Conservation (phyloP, 192 early-diverging fungal species). For the Coemansia furcata region DNA sequence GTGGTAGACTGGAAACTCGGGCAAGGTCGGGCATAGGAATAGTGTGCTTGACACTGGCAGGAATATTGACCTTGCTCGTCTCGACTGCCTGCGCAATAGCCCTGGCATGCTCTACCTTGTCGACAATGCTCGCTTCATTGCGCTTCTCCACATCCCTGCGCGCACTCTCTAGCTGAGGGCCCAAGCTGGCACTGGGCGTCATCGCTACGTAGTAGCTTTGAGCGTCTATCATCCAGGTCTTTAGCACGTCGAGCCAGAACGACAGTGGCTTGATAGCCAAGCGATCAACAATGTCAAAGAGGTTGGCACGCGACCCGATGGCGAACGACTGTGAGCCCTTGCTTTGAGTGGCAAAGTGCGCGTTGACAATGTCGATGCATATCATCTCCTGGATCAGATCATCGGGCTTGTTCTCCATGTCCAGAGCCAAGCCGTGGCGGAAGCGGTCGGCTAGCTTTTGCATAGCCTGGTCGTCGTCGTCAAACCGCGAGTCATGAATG, state of each 20-base stretch:
- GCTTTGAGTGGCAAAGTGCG: constrained; percentile 29
- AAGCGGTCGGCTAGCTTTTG: constrained; percentile 20
- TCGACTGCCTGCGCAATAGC: constrained; percentile 51
- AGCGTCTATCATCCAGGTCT: constrained; percentile 39
- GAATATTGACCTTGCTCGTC: constrained; percentile 39
- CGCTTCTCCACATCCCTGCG: constrained; percentile 23
- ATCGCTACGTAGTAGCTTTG: constrained; percentile 24
- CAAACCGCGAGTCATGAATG: constrained; percentile 37
- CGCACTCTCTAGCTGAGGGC: constrained; percentile 21
- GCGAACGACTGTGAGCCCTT: not conserved
- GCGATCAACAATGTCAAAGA: constrained; percentile 33
- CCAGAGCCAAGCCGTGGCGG: constrained; percentile 19
- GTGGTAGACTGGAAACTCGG: constrained; percentile 12
- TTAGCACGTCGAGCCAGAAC: constrained; percentile 43
- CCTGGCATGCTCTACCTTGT: constrained; percentile 38
- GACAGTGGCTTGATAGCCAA: constrained; percentile 18
- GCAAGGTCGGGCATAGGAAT: constrained; percentile 56
- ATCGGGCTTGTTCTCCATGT: constrained; percentile 35
- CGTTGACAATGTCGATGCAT: constrained; percentile 33
- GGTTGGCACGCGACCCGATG: constrained; percentile 23
- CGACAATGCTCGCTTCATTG: constrained; percentile 21
- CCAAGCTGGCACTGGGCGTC: constrained; percentile 26
- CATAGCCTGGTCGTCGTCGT: constrained; percentile 33
- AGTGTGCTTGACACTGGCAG: constrained; percentile 51
- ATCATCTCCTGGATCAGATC: constrained; percentile 19